Conservation (phyloP, 2,329 filamentous ascomycete genomes). For the Pseudogymnoascus sp. region DNA sequence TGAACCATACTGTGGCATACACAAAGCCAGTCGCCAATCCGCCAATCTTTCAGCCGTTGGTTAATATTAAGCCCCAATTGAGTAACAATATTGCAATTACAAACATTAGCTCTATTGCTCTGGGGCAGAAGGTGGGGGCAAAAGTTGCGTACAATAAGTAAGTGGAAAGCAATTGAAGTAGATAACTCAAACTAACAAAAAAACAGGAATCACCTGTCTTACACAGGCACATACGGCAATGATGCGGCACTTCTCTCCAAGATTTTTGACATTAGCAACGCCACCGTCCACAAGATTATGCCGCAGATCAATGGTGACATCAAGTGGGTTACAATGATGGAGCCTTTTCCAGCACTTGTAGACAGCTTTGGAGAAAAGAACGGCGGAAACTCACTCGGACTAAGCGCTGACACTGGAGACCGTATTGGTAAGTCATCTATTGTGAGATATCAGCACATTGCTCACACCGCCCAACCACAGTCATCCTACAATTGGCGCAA, state of each 20-base stretch:
- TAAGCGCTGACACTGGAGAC: constrained; percentile 1
- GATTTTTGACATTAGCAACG: constrained; percentile 12
- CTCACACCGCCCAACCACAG: not conserved
- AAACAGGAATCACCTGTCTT: not conserved
- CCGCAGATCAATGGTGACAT: not conserved
- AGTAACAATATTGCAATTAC: not conserved
- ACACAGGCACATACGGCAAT: constrained; percentile 11
- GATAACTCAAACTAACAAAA: not conserved
- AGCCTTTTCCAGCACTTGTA: not conserved
- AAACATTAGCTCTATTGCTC: constrained; percentile 1
- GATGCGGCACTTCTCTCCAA: constrained; percentile 7
- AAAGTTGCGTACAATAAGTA: constrained; percentile 1
- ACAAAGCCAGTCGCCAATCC: constrained; percentile 13
- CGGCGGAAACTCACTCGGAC: constrained; percentile 11
- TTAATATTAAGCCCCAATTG: not conserved
- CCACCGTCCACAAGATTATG: constrained; percentile 11
- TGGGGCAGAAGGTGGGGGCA: not conserved
- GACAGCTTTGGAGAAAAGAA: not conserved
- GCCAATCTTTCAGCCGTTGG: not conserved
- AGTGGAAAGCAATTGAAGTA: not conserved
- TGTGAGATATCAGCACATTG: not conserved
- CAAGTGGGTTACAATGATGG: constrained; percentile 2
- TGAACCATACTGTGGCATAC: constrained; percentile 10
- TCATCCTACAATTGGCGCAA: not conserved
- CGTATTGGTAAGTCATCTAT: not conserved